Evolutionary conservation across 345 rosid species (phyloP).

Genomic region (Rhizophora apiculata): DNA sequence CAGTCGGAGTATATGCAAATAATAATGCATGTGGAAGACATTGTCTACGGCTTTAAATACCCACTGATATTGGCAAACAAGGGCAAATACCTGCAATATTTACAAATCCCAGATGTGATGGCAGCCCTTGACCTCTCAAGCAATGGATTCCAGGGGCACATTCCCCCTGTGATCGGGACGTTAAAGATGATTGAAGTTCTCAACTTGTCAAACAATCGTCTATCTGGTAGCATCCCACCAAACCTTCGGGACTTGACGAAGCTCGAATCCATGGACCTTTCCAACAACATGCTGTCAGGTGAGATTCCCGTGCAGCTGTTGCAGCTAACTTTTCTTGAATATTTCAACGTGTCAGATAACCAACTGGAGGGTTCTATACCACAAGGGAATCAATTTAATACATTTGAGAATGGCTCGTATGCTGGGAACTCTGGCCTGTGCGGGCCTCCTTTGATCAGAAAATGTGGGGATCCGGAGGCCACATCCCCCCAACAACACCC

Average conservation of each 20-base stretch:
- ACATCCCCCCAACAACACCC: neutral
- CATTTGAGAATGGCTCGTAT: no score
- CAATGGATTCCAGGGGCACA: slow-evolving; percentile 6
- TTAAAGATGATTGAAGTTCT: neutral
- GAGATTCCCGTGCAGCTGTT: neutral
- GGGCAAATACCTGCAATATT: neutral
- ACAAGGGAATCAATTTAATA: neutral
- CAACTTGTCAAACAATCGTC: neutral
- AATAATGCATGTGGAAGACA: no score
- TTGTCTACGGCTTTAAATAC: neutral
- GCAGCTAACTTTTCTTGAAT: neutral
- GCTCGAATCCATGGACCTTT: slow-evolving; percentile 4
- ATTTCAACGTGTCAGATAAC: neutral
- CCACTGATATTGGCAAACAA: neutral
- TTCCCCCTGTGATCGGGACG: neutral
- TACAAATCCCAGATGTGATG: neutral
- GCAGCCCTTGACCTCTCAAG: slow-evolving; percentile 3
- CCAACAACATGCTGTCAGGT: neutral
- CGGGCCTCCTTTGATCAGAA: neutral
- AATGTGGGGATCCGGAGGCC: no score
- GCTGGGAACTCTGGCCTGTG: neutral
- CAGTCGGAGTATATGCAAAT: neutral
- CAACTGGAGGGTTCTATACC: neutral
- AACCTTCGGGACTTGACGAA: neutral
- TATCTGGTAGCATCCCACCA: neutral